These are phyloP conservation scores for Magnaporthiopsis incrustans DNA, from an alignment of 2,329 filamentous ascomycete genomes.

Conservation along the genomic window DNA sequence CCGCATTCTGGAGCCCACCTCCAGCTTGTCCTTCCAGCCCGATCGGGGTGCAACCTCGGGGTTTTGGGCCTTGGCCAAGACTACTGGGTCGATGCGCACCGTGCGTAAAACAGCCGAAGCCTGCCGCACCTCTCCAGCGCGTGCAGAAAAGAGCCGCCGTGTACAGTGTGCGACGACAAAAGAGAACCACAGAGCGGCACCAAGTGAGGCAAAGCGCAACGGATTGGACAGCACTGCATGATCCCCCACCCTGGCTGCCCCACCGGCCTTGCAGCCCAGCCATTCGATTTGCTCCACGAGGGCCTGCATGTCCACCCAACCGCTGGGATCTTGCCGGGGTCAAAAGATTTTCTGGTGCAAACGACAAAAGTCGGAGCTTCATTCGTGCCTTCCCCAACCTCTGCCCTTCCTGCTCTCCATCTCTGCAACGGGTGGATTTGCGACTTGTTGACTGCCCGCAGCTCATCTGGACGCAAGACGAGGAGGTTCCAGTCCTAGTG, in stretches of 20 bases:
- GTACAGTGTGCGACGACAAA: not conserved
- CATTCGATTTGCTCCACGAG: constrained; percentile 10
- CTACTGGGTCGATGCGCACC: not conserved
- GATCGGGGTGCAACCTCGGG: not conserved
- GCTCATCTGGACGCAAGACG: not conserved
- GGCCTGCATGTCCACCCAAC: constrained; percentile 9
- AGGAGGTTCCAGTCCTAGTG: not conserved
- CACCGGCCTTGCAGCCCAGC: constrained; percentile 2
- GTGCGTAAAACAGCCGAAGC: not conserved
- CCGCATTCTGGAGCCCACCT: no score
- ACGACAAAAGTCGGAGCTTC: not conserved
- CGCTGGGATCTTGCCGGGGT: not conserved
- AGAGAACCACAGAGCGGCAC: no score
- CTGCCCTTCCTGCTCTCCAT: not conserved
- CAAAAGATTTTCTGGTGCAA: constrained; percentile 7
- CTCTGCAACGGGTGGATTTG: not conserved
- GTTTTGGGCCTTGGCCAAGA: not conserved
- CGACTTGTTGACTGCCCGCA: not conserved
- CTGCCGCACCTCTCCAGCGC: not conserved
- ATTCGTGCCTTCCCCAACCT: not conserved
- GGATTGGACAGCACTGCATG: not conserved
- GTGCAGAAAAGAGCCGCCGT: no score
- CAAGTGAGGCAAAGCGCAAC: not conserved
- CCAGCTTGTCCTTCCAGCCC: not conserved
- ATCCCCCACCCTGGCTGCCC: constrained; percentile 5